Base-by-base conservation (phyloP, 768 basidiomycete species). In the Hypsizygus marmoreus region DNA sequence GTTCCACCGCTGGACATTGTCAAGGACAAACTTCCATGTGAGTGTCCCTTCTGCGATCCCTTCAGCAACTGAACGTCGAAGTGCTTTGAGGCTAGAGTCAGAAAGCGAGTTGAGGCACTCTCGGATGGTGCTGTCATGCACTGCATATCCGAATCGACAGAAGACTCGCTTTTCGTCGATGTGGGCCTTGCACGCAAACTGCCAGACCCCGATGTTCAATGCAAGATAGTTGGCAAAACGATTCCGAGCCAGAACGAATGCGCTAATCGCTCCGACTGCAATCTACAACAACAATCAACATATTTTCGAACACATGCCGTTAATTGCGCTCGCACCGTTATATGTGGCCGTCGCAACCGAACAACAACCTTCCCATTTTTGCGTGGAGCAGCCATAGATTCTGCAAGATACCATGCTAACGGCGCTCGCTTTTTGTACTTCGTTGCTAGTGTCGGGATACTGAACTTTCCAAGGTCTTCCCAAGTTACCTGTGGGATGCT, bases 191-290 rank as follows among this genome's bases (percentile, higher is more conserved):
- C 40, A 50, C 0, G 53, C 53, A 41, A 61, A 57, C 11, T 51
- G 57, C 57, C 55, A 61, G 22, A 58, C 35, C 8, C 55, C 57
- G 0, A 61, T 40, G 0, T 40, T 52, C 31, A 63, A 34, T 8
- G 59, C 52, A 2, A 63, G 49, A 30, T 60, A 57, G 32, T 49
- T 57, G 12, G 59, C 61, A 40, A 53, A 59, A 3, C 41, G 54
- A 20, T 63, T 59, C 9, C 53, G 39, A 0, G 52, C 29, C 6
- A 62, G 20, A 0, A 52, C 40, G 23, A 62, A 56, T 8, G 56
- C 46, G 44, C 49, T 52, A 6, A 62, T 53, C 0, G 57, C 55
- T 1, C 56, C 57, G 14, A 57, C 57, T 28, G 53, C 56, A 17
- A 62, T 30, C 61, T 62, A 48, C 13, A 20, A 28, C 40, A 29